Evolutionary conservation across 2,329 filamentous ascomycete genomes (phyloP).

Genomic region (Apiospora marii): DNA sequence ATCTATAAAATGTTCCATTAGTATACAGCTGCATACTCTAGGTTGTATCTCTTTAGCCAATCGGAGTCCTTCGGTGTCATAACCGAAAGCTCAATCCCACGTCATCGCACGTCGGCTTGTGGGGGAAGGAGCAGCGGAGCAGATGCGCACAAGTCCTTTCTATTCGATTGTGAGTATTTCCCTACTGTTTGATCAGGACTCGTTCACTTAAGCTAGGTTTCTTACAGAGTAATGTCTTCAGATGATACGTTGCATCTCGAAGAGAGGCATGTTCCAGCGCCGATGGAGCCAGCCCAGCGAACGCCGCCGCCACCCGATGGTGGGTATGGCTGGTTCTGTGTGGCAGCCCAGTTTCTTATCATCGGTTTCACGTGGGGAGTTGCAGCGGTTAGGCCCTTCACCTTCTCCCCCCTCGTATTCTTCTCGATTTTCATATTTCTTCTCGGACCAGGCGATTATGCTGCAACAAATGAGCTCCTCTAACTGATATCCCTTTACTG

Average conservation of each 20-base stretch:
- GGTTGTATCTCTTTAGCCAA: neutral
- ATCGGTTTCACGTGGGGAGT: constrained; percentile 52
- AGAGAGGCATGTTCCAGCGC: neutral
- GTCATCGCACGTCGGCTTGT: neutral
- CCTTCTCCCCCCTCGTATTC: neutral
- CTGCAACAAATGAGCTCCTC: neutral
- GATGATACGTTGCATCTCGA: neutral
- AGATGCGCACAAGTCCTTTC: no score
- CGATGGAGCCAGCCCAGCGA: neutral
- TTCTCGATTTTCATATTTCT: neutral
- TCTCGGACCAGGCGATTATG: neutral
- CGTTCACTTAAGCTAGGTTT: neutral
- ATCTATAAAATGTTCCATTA: no score
- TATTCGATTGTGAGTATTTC: no score
- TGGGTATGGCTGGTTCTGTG: constrained; percentile 62
- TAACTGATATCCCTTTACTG: neutral
- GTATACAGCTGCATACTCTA: no score
- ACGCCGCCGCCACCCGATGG: constrained; percentile 56
- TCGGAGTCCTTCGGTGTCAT: neutral
- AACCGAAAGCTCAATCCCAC: neutral
- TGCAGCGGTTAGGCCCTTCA: constrained; percentile 41
- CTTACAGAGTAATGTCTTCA: no score
- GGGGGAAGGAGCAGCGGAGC: neutral
- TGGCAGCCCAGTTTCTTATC: constrained; percentile 44
- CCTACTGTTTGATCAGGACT: neutral